These are phyloP conservation scores for Apiotrichum domesticum DNA, from an alignment of 1,284 basidiomycete genomes.

Conservation along the genomic window DNA sequence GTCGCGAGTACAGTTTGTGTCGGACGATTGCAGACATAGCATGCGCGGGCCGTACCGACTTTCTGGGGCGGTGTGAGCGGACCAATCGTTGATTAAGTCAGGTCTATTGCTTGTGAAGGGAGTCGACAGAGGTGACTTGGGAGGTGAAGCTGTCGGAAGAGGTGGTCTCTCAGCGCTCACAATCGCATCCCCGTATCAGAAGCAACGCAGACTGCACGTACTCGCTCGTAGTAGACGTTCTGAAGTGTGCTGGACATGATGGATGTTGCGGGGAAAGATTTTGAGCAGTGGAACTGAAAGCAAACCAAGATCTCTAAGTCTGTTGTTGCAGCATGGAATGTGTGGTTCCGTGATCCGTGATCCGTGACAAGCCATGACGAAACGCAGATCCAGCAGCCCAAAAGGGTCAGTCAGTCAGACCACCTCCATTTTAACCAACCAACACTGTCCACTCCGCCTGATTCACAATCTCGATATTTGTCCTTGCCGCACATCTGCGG, in stretches of 20 bases:
- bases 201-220: conserved; percentile 8
- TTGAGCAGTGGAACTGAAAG: not conserved
- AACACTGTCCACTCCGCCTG: too few species aligned
- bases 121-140: too few species aligned
- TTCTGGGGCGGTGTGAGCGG: conserved; percentile 20
- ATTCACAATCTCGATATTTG: too few species aligned
- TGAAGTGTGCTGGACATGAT: conserved; percentile 19
- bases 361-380: too few species aligned
- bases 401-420: too few species aligned
- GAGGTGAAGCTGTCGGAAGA: not conserved
- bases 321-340: too few species aligned
- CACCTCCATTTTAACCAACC: too few species aligned
- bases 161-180: too few species aligned
- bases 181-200: not conserved
- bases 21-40: conserved; percentile 42
- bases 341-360: too few species aligned
- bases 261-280: not conserved
- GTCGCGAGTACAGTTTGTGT: conserved; percentile 44
- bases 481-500: too few species aligned
- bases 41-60: conserved; percentile 38
- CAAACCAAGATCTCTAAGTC: not conserved
- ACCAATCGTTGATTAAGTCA: not conserved
- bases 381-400: too few species aligned
- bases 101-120: not conserved
- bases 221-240: conserved; percentile 46